These are phyloP conservation scores for Aspergillus nomiae DNA, from an alignment of 2,329 filamentous ascomycete genomes.

Conservation along the genomic window DNA sequence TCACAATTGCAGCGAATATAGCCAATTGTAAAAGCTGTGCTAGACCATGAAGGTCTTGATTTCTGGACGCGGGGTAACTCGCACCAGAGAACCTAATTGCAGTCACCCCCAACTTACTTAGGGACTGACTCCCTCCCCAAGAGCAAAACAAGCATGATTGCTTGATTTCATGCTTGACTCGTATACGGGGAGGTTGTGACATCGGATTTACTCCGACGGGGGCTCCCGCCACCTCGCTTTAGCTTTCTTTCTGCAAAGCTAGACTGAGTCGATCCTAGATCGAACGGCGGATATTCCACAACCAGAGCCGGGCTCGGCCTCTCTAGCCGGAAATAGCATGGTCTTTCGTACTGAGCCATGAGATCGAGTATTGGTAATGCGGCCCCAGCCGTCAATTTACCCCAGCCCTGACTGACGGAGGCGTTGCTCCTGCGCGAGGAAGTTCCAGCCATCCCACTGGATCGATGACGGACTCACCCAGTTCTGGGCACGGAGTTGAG, in stretches of 20 bases:
- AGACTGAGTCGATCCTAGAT: neutral
- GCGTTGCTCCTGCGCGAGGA: conserved; percentile 3
- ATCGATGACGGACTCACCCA: conserved; percentile 35
- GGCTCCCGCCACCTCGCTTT: neutral
- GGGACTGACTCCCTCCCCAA: neutral
- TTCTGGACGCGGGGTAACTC: too few species aligned
- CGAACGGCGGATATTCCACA: neutral
- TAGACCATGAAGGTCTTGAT: too few species aligned
- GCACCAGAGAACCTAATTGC: too few species aligned
- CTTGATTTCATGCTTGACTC: neutral
- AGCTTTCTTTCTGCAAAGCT: neutral
- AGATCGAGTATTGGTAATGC: neutral
- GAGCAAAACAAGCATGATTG: neutral
- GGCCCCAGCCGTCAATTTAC: neutral
- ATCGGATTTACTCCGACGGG: neutral
- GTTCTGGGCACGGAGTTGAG: conserved; percentile 35
- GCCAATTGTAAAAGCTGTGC: neutral
- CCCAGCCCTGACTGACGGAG: neutral
- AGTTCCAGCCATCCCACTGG: conserved; percentile 29
- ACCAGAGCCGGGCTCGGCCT: neutral
- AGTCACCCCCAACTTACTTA: too few species aligned
- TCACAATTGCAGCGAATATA: neutral
- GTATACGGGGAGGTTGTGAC: neutral
- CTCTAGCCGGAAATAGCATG: neutral
- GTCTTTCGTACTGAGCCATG: neutral